Evolutionary conservation across 495 filamentous ascomycete species (phyloP).

Genomic region (Darksidea phi): DNA sequence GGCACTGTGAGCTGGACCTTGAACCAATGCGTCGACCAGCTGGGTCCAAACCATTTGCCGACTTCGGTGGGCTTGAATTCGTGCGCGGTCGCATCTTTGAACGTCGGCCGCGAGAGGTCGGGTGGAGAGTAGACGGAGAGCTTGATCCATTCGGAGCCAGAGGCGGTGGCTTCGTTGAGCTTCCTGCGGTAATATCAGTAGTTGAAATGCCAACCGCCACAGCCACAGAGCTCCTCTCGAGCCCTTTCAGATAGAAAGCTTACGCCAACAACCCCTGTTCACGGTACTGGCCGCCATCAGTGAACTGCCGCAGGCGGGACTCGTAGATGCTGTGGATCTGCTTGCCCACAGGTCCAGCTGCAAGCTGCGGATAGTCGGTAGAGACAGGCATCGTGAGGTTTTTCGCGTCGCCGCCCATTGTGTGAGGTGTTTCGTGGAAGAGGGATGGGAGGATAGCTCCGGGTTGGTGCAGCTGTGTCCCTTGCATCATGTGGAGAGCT

Average conservation of each 20-base stretch:
- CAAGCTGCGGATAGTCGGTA: conserved; percentile 55
- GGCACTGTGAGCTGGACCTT: conserved; percentile 77
- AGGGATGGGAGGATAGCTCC: not conserved
- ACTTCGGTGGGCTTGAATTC: conserved; percentile 73
- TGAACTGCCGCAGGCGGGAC: conserved; percentile 79
- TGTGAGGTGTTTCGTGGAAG: conserved; percentile 11
- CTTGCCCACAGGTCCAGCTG: conserved; percentile 69
- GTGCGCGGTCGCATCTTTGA: conserved; percentile 80
- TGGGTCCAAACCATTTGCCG: conserved; percentile 82
- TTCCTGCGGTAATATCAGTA: conserved; percentile 51
- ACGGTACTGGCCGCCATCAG: conserved; percentile 74
- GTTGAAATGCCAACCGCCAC: not conserved
- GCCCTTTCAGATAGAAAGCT: conserved; percentile 22
- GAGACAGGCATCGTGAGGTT: conserved; percentile 34
- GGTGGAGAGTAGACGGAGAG: conserved; percentile 86
- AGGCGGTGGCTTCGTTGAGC: conserved; percentile 70
- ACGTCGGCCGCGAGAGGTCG: conserved; percentile 74
- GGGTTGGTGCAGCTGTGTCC: not conserved
- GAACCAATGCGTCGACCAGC: conserved; percentile 99
- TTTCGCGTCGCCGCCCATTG: conserved; percentile 48
- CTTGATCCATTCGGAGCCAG: conserved; percentile 72
- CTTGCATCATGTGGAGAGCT: not conserved
- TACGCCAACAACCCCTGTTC: conserved; percentile 70
- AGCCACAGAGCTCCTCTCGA: not conserved
- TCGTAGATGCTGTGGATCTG: conserved; percentile 85